A percentile compares a stretch with the other conserved stretches of the same genome.
Conservation (phyloP, 2,329 filamentous ascomycete genomes). For the Chaetothyriales sp. region DNA sequence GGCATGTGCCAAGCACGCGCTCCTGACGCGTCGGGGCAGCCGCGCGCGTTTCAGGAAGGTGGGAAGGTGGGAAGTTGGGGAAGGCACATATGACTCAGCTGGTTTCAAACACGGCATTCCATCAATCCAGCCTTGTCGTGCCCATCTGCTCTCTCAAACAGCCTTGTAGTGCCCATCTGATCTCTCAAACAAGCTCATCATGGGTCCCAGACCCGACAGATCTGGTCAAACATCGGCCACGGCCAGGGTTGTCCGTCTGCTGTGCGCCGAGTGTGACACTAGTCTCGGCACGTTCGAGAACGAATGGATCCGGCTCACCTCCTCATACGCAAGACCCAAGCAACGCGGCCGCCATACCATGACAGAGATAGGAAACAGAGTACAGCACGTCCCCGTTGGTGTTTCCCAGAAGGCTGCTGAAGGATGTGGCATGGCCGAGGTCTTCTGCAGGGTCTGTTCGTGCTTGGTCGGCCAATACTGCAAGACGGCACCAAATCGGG, state of each 20-base stretch:
- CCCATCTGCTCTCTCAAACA: no score
- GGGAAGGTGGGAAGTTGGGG: not conserved
- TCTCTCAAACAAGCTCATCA: not conserved
- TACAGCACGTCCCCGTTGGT: slow-evolving; percentile 12
- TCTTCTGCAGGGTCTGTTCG: slow-evolving; percentile 15
- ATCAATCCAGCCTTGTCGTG: not conserved
- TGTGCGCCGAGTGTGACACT: slow-evolving; percentile 13
- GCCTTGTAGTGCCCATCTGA: no score
- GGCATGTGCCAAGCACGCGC: not conserved
- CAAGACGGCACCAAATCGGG: slow-evolving; percentile 8
- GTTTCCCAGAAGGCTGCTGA: slow-evolving; percentile 8
- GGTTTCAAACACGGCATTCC: not conserved
- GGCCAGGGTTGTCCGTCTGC: not conserved
- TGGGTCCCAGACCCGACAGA: not conserved
- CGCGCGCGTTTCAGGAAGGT: not conserved
- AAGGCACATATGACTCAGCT: not conserved
- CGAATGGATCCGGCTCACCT: slow-evolving; percentile 15
- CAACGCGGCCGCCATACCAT: slow-evolving; percentile 10
- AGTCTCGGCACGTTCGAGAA: slow-evolving; percentile 16
- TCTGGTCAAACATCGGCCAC: not conserved
- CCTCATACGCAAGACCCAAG: slow-evolving; percentile 11
- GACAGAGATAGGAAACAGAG: slow-evolving; percentile 10
- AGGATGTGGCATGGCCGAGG: slow-evolving; percentile 15
- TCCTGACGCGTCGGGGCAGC: not conserved
- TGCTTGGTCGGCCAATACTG: slow-evolving; percentile 14